phyloP scores from a whole-genome alignment of 73 alveolate genomes.

The Paramecium primaurelia region DNA sequence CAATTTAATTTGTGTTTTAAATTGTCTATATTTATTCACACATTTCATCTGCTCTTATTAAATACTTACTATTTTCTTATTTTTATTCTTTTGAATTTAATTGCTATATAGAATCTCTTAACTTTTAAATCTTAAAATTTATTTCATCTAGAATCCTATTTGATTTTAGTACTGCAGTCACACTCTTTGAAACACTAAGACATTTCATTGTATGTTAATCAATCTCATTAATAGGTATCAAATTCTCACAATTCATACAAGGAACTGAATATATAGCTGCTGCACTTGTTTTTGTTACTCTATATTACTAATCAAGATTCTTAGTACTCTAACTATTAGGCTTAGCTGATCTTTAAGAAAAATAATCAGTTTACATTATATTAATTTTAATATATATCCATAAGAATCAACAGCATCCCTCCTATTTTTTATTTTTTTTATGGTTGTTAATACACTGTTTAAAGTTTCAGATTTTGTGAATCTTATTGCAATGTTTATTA shows the following conservation, averaged over 20 bases:
- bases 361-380: constrained; percentile 9
- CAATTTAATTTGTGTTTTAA: neutral
- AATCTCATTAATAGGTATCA: constrained; percentile 10
- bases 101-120: constrained; percentile 20
- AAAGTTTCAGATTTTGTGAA: neutral
- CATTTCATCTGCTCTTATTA: constrained; percentile 31
- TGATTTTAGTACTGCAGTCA: constrained; percentile 31
- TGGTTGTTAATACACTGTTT: neutral
- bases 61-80: neutral
- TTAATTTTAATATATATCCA: neutral
- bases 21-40: neutral
- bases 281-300: neutral
- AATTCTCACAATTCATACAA: constrained; percentile 36
- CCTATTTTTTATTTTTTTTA: neutral
- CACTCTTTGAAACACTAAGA: neutral
- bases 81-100: neutral
- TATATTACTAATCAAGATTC: neutral
- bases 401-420: neutral
- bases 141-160: neutral
- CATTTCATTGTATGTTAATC: neutral
- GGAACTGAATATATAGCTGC: neutral
- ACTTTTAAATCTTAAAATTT: neutral
- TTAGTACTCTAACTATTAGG: neutral
- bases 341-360: neutral
- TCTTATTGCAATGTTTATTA: neutral